phyloP scores from a whole-genome alignment of 1,284 basidiomycete genomes.

The Rhodotorula glutinis region DNA sequence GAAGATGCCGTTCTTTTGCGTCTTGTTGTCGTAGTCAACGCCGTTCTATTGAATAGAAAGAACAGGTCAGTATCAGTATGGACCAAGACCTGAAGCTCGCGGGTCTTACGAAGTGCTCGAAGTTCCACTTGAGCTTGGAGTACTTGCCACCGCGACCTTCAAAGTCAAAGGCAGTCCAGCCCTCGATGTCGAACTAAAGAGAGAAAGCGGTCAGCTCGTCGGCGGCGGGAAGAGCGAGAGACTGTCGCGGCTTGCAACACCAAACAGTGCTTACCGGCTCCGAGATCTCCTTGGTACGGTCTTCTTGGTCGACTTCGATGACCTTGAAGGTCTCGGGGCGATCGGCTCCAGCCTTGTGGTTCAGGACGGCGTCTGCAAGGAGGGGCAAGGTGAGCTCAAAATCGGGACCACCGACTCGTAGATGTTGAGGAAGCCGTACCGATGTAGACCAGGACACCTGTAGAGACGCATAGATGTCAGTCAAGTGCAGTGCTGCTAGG shows the following conservation, averaged over 20 bases:
- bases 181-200: conserved; percentile 63
- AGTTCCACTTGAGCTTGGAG: conserved; percentile 54
- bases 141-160: conserved; percentile 67
- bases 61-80: neutral
- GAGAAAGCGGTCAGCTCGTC: neutral
- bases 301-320: conserved; percentile 65
- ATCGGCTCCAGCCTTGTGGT: conserved; percentile 70
- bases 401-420: neutral
- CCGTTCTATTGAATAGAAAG: conserved; percentile 50
- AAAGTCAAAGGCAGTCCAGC: conserved; percentile 82
- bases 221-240: neutral
- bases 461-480: neutral
- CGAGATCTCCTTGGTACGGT: conserved; percentile 55
- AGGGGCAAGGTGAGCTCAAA: conserved; percentile 21
- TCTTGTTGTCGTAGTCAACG: conserved; percentile 78
- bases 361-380: conserved; percentile 53
- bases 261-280: conserved; percentile 46
- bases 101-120: conserved; percentile 34
- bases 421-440: conserved; percentile 51
- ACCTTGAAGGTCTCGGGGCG: conserved; percentile 70
- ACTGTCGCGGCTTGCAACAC: too few species aligned
- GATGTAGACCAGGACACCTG: conserved; percentile 51
- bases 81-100: neutral
- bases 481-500: neutral
- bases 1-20: conserved; percentile 51